Conservation (phyloP, 495 filamentous ascomycete genomes). For the Neurospora tetraspora region DNA sequence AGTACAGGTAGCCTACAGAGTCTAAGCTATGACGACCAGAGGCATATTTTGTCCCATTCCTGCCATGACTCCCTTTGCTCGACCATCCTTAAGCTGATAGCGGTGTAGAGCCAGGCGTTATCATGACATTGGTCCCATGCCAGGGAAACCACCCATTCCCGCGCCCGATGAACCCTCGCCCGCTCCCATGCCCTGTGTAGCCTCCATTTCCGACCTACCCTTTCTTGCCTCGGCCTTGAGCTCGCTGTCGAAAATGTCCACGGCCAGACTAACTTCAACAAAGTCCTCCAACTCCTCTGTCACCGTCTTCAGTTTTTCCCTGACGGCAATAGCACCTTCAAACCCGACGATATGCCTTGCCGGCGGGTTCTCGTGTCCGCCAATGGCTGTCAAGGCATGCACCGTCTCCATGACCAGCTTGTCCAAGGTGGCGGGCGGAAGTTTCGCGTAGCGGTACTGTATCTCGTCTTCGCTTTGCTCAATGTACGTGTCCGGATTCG, state of each 20-base stretch:
- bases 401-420: constrained; percentile 81
- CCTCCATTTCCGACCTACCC: constrained; percentile 16
- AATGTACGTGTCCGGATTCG: constrained; percentile 42
- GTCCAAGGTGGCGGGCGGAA: constrained; percentile 54
- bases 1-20: too few species aligned
- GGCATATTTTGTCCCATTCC: not conserved
- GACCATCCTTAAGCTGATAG: not conserved
- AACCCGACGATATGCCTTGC: constrained; percentile 89
- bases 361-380: constrained; percentile 90
- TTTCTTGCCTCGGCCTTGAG: constrained; percentile 36
- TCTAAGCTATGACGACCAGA: too few species aligned
- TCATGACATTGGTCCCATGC: not conserved
- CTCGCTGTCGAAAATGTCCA: constrained; percentile 59
- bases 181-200: not conserved
- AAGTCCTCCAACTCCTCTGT: constrained; percentile 96
- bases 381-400: constrained; percentile 80
- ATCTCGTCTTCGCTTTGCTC: constrained; percentile 42
- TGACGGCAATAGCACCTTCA: constrained; percentile 79
- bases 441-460: constrained; percentile 58
- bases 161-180: not conserved
- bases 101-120: too few species aligned
- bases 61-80: not conserved
- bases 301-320: constrained; percentile 93
- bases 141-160: not conserved
- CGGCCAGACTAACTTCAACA: constrained; percentile 75